Evolutionary conservation across 441 rosid genomes (phyloP).

Genomic region (Gossypium trilobum): DNA sequence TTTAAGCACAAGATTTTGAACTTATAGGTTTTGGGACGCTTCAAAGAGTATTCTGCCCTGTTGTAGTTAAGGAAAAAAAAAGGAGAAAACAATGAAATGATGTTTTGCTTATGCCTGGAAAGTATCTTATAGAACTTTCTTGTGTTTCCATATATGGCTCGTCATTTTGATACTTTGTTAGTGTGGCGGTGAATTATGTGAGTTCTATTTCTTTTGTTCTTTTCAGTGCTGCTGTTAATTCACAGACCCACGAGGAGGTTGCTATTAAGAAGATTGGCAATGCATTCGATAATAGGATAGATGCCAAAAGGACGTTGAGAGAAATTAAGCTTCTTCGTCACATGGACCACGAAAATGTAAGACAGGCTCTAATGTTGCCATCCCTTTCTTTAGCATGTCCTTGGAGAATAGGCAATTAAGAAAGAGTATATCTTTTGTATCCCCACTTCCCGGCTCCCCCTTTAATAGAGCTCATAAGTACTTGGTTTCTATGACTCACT

Average conservation of each 20-base stretch:
- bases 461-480: not conserved
- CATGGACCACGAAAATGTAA: slow-evolving; percentile 57
- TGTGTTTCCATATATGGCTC: not conserved
- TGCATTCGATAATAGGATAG: slow-evolving; percentile 44
- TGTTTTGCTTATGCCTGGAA: not conserved
- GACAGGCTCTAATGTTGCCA: not conserved
- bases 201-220: slow-evolving; percentile 12
- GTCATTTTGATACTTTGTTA: not conserved
- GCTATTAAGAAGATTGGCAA: slow-evolving; percentile 58
- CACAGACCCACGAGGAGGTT: slow-evolving; percentile 44
- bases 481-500: not conserved
- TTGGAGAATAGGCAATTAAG: not conserved
- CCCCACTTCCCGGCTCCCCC: not conserved
- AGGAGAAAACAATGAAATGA: not conserved
- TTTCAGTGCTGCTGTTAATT: slow-evolving; percentile 60
- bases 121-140: not conserved
- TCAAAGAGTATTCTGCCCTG: not conserved
- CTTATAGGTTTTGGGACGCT: not conserved
- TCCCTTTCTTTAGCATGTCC: not conserved
- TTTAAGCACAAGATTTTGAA: not conserved
- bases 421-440: not conserved
- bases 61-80: not conserved
- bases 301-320: slow-evolving; percentile 49
- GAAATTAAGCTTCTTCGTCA: slow-evolving; percentile 67
- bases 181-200: not conserved